These are phyloP conservation scores for Coemansia sp. DNA, from an alignment of 192 early-diverging fungal genomes.

Conservation along the genomic window DNA sequence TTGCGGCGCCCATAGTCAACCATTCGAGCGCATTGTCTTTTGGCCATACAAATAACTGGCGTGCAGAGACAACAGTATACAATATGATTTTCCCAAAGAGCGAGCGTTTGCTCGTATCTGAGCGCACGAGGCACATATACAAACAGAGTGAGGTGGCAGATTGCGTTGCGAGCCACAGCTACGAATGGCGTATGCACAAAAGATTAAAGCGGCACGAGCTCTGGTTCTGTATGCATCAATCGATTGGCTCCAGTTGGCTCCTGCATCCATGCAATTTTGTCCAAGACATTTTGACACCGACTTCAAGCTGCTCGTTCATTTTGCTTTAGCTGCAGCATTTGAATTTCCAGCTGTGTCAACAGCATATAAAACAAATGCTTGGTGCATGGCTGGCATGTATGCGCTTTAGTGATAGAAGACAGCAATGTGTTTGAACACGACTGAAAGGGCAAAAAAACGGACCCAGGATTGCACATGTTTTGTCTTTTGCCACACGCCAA, in stretches of 20 bases:
- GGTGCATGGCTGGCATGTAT: not conserved
- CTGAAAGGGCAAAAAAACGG: no score
- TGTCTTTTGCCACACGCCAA: not conserved
- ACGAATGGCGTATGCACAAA: not conserved
- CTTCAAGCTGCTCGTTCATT: not conserved
- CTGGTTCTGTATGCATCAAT: not conserved
- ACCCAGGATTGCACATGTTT: not conserved
- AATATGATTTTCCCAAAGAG: not conserved
- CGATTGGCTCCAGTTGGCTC: not conserved
- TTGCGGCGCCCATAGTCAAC: constrained; percentile 6
- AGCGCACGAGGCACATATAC: not conserved
- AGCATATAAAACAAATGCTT: not conserved
- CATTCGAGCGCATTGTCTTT: not conserved
- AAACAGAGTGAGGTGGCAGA: not conserved
- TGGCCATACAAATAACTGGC: not conserved
- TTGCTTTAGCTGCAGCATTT: not conserved
- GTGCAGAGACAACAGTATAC: constrained; percentile 2
- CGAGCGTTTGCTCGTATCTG: not conserved
- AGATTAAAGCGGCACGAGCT: constrained; percentile 1
- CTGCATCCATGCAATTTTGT: not conserved
- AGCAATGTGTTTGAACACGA: not conserved
- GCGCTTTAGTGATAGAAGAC: not conserved
- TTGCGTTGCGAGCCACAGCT: not conserved
- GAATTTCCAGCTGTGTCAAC: not conserved
- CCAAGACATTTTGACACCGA: not conserved